These are phyloP conservation scores for Spiraea crenata DNA, from an alignment of 331 rosid genomes.

Conservation along the genomic window DNA sequence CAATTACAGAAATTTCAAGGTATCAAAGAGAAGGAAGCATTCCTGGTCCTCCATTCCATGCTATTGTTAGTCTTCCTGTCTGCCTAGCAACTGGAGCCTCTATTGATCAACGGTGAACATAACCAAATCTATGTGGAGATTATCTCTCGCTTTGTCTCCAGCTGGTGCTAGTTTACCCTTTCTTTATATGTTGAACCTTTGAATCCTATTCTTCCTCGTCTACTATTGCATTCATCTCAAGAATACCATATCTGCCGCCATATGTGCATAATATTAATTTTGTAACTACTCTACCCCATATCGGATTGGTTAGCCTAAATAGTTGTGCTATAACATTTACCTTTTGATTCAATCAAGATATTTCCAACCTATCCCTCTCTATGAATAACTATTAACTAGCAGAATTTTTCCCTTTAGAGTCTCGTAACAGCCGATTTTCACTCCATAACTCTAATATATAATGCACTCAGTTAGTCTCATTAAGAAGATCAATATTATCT, in stretches of 20 bases:
- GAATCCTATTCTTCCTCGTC: background rate
- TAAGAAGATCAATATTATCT: background rate
- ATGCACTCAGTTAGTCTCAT: background rate
- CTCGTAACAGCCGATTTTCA: background rate
- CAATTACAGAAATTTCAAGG: too few species aligned
- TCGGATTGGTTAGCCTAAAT: background rate
- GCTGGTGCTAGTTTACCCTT: background rate
- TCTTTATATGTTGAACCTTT: too few species aligned
- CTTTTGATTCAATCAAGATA: background rate
- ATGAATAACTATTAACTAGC: background rate
- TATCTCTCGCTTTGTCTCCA: background rate
- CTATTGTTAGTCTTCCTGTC: background rate
- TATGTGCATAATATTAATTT: background rate
- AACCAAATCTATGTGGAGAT: too few species aligned
- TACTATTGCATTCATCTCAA: background rate
- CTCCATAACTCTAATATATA: background rate
- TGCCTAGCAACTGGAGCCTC: background rate
- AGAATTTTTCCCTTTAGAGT: background rate
- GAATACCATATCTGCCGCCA: background rate
- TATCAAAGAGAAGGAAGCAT: too few species aligned
- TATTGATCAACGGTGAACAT: too few species aligned
- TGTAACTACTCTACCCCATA: background rate
- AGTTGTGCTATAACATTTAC: background rate
- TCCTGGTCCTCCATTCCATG: too few species aligned
- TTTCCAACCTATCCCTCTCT: background rate